Evolutionary conservation across 768 basidiomycete genomes (phyloP).

Genomic region (Termitomyces sp.): DNA sequence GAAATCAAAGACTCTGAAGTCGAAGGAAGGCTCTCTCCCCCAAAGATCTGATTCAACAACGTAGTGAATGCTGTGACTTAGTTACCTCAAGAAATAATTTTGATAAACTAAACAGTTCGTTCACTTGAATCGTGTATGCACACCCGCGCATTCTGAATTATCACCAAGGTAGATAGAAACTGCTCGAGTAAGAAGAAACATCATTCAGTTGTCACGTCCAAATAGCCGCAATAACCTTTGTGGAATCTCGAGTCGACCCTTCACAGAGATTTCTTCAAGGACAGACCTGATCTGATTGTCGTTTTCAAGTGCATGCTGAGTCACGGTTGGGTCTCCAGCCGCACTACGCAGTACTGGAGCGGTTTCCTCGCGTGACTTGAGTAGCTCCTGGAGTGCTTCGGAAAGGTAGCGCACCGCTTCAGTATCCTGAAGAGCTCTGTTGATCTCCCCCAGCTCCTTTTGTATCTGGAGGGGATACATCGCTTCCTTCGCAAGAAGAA

Average conservation of each 20-base stretch:
- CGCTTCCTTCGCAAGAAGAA: slow-evolving; percentile 19
- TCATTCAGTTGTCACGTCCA: background rate
- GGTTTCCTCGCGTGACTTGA: slow-evolving; percentile 10
- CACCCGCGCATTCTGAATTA: no score
- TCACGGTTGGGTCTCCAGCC: background rate
- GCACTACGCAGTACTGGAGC: slow-evolving; percentile 5
- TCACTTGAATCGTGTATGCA: background rate
- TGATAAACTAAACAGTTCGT: background rate
- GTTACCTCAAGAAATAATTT: background rate
- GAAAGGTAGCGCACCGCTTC: slow-evolving; percentile 11
- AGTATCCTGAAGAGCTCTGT: slow-evolving; percentile 8
- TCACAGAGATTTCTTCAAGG: slow-evolving; percentile 3
- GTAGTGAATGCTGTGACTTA: background rate
- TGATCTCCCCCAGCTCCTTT: slow-evolving; percentile 13
- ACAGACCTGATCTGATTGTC: slow-evolving; percentile 9
- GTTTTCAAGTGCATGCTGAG: slow-evolving; percentile 7
- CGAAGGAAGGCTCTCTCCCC: no score
- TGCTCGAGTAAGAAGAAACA: background rate
- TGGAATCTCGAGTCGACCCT: slow-evolving; percentile 9
- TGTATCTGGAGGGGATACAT: slow-evolving; percentile 14
- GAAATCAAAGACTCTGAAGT: no score
- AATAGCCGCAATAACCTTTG: slow-evolving; percentile 8
- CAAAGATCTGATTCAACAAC: background rate
- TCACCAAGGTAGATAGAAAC: background rate
- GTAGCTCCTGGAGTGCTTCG: slow-evolving; percentile 5